phyloP scores from a whole-genome alignment of 1,284 basidiomycete genomes.

The Hymenochaete sp. region DNA sequence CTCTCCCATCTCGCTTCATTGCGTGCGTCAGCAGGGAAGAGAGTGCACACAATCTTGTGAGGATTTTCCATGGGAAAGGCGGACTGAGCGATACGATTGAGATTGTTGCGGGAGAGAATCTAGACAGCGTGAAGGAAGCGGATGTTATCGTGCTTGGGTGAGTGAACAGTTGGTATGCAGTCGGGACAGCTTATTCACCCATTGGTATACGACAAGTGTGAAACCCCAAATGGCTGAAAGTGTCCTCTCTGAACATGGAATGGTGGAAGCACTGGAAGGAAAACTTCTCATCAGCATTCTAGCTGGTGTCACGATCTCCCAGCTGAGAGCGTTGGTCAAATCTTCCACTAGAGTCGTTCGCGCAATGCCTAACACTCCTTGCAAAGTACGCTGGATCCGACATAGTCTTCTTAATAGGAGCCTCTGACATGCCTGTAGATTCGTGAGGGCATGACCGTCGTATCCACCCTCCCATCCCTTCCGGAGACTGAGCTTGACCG shows the following conservation, averaged over 20 bases:
- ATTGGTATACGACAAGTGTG: conserved; percentile 51
- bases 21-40: conserved; percentile 83
- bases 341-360: conserved; percentile 80
- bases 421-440: conserved; percentile 46
- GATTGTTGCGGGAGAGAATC: conserved; percentile 63
- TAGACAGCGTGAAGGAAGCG: conserved; percentile 61
- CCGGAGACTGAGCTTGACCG: conserved; percentile 50
- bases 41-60: conserved; percentile 62
- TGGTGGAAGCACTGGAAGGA: conserved; percentile 76
- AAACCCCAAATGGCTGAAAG: conserved; percentile 85
- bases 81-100: conserved; percentile 57
- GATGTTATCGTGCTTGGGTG: conserved; percentile 89
- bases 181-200: neutral
- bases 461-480: conserved; percentile 59
- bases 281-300: conserved; percentile 96
- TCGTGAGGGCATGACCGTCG: conserved; percentile 93
- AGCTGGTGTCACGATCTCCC: conserved; percentile 86
- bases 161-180: conserved; percentile 23
- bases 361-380: conserved; percentile 98
- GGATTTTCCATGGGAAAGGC: conserved; percentile 53
- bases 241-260: conserved; percentile 74
- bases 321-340: conserved; percentile 70
- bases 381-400: conserved; percentile 51
- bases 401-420: neutral
- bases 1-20: conserved; percentile 77